Conservation (phyloP, 1,284 basidiomycete species). For the Microbotryomycetes sp. region DNA sequence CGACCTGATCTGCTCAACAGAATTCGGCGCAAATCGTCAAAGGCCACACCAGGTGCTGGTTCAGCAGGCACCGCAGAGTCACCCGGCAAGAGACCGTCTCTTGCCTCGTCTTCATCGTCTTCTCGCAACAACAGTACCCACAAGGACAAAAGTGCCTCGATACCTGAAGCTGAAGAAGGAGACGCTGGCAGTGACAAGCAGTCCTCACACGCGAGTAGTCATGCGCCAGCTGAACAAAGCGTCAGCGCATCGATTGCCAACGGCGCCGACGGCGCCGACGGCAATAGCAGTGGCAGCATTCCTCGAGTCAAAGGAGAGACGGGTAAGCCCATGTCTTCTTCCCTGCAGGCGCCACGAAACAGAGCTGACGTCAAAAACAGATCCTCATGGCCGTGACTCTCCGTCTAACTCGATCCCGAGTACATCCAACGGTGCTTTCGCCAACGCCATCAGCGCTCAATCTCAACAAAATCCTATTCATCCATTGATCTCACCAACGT, state of each 20-base stretch:
- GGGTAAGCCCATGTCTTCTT: neutral
- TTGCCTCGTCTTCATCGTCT: neutral
- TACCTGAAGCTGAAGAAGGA: neutral
- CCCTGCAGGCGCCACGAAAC: too few relatives aligned
- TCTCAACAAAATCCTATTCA: too few relatives aligned
- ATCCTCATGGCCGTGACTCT: too few relatives aligned
- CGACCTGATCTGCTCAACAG: constrained; percentile 43
- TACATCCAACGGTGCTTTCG: too few relatives aligned
- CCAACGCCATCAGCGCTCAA: too few relatives aligned
- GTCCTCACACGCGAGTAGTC: too few relatives aligned
- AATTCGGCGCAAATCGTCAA: constrained; percentile 44
- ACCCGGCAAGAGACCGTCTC: neutral
- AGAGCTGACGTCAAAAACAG: too few relatives aligned
- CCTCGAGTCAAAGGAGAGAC: neutral
- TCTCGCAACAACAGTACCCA: neutral
- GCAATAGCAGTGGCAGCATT: neutral
- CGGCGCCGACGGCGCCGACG: neutral
- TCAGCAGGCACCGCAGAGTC: neutral
- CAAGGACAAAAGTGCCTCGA: neutral
- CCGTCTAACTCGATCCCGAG: too few relatives aligned
- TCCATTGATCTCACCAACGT: neutral
- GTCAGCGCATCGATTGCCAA: neutral
- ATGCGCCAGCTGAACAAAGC: too few relatives aligned
- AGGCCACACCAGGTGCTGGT: constrained; percentile 5
- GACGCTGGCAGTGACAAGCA: neutral